Conservation (phyloP, 257 asterid genomes). For the Solanum rostratum region DNA sequence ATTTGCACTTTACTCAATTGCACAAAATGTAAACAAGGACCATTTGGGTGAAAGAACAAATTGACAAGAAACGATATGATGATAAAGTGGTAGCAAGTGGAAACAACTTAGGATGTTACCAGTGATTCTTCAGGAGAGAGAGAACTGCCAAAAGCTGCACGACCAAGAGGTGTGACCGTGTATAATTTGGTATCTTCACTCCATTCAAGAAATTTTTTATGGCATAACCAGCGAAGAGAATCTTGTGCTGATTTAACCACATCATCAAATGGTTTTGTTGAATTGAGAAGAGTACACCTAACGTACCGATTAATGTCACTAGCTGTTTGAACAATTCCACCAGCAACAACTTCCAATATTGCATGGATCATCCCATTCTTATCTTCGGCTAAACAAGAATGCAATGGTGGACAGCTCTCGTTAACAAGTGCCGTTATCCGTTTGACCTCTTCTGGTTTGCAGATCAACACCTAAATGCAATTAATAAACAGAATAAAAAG, state of each 20-base stretch:
- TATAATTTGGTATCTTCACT: constrained; percentile 83
- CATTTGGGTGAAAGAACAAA: background rate
- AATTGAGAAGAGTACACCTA: constrained; percentile 92
- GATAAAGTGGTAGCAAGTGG: constrained; percentile 8
- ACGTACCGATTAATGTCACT: constrained; percentile 88
- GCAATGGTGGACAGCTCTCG: constrained; percentile 82
- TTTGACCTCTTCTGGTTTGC: constrained; percentile 88
- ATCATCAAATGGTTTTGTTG: constrained; percentile 90
- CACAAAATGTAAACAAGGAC: background rate
- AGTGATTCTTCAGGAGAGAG: constrained; percentile 96
- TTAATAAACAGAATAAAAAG: background rate
- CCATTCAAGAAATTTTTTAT: constrained; percentile 84
- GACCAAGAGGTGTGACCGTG: constrained; percentile 92
- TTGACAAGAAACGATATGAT: background rate
- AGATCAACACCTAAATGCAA: constrained; percentile 60
- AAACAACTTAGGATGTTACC: constrained; percentile 25
- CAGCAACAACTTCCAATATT: constrained; percentile 94
- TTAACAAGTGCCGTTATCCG: constrained; percentile 62
- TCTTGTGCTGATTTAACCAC: constrained; percentile 98
- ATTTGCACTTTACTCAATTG: background rate
- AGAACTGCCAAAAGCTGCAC: constrained; percentile 95
- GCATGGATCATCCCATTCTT: constrained; percentile 99
- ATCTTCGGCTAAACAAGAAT: constrained; percentile 95
- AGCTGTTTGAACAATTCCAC: constrained; percentile 98
- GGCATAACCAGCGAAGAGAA: constrained; percentile 94